Conservation (phyloP, 306 rosid genomes). For the Vigna unguiculata region DNA sequence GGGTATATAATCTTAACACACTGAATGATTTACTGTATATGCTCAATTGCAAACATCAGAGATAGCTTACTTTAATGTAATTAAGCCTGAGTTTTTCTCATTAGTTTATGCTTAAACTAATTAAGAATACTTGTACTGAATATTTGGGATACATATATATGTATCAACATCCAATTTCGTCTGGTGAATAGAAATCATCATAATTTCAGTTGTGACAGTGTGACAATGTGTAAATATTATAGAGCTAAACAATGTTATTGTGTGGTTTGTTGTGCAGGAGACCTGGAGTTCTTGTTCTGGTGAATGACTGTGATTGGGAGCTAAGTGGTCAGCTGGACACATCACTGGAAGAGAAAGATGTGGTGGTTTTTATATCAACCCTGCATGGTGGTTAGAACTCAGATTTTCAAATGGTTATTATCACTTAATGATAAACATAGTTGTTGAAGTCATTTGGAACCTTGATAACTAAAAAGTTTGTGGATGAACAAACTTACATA, state of each 20-base stretch:
- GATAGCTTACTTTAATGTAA: conserved; percentile 18
- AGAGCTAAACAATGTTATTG: conserved; percentile 8
- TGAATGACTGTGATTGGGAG: conserved; percentile 98
- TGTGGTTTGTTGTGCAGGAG: conserved; percentile 67
- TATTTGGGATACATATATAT: neutral
- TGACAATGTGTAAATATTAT: too few species aligned
- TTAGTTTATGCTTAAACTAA: conserved; percentile 26
- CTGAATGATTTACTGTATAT: conserved; percentile 11
- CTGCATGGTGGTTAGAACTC: conserved; percentile 83
- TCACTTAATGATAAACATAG: conserved; percentile 9
- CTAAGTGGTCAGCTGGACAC: conserved; percentile 88
- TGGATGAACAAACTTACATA: conserved; percentile 11
- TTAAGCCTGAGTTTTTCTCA: conserved; percentile 13
- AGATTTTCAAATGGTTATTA: conserved; percentile 17
- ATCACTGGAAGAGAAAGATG: conserved; percentile 83
- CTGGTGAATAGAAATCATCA: too few species aligned
- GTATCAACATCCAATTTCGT: too few species aligned
- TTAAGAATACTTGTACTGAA: neutral
- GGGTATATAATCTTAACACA: neutral
- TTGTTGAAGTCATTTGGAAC: conserved; percentile 18
- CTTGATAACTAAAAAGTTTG: neutral
- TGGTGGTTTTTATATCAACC: conserved; percentile 89
- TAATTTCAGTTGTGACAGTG: too few species aligned
- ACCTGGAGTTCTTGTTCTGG: conserved; percentile 95
- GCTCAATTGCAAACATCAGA: conserved; percentile 2